A percentile compares a stretch with the other conserved stretches of the same genome.
phyloP scores from a whole-genome alignment of 2,329 filamentous ascomycete genomes.

The Paecilomyces sp. region DNA sequence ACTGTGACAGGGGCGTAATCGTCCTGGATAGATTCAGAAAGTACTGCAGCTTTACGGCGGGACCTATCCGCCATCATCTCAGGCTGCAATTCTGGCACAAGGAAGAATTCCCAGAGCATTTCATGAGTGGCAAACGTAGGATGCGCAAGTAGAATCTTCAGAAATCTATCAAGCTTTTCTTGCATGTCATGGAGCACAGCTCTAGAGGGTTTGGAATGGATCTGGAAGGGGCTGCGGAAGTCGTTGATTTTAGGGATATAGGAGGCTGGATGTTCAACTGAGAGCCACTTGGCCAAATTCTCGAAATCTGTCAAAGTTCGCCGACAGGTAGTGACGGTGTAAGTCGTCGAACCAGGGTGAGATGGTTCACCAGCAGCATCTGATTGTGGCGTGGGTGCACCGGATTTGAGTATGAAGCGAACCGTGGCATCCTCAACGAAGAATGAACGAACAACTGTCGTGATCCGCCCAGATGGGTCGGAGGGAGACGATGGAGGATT shows the following conservation, averaged over 20 bases:
- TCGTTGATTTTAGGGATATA: constrained; percentile 79
- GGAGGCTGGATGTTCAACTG: constrained; percentile 86
- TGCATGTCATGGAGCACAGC: constrained; percentile 84
- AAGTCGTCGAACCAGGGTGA: constrained; percentile 55
- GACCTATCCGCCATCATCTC: constrained; percentile 87
- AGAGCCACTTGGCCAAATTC: constrained; percentile 74
- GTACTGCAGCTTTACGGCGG: constrained; percentile 73
- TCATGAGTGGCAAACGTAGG: constrained; percentile 94
- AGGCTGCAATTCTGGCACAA: constrained; percentile 87
- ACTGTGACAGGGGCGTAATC: constrained; percentile 70
- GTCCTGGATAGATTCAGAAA: constrained; percentile 77
- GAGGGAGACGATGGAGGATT: constrained; percentile 46
- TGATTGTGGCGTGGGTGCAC: constrained; percentile 55
- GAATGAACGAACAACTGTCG: constrained; percentile 87
- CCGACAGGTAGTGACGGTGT: constrained; percentile 86
- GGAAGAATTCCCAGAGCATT: constrained; percentile 97
- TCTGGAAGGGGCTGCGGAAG: constrained; percentile 80
- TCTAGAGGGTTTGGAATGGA: constrained; percentile 84
- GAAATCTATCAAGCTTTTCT: constrained; percentile 74
- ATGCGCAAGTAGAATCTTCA: constrained; percentile 78
- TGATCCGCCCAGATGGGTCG: constrained; percentile 71
- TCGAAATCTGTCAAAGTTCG: constrained; percentile 86
- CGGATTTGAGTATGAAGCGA: constrained; percentile 88
- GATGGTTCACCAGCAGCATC: constrained; percentile 45
- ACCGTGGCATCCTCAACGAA: constrained; percentile 96